Conservation (phyloP, 2,329 filamentous ascomycete genomes). For the Aspergillus sp. region DNA sequence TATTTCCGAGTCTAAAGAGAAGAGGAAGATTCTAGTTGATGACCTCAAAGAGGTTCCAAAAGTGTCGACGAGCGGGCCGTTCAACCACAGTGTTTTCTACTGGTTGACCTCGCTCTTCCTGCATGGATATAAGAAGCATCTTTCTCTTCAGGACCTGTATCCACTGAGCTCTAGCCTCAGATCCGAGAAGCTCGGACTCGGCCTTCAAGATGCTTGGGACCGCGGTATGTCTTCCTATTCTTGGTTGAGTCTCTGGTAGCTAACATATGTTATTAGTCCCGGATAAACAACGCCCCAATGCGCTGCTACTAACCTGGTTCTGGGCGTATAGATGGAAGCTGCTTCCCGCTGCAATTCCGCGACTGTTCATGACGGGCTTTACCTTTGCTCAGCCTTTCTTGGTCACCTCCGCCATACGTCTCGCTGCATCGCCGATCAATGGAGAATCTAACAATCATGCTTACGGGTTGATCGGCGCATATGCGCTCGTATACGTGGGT, state of each 20-base stretch:
- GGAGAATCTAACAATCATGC: not conserved
- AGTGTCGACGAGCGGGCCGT: not conserved
- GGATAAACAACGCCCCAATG: not conserved
- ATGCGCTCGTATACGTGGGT: not conserved
- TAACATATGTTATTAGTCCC: not conserved
- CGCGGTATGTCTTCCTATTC: not conserved
- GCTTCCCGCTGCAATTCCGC: not conserved
- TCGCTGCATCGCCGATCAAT: not conserved
- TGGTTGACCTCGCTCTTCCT: not conserved
- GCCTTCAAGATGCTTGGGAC: not conserved
- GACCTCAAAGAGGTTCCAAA: not conserved
- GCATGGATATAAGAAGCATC: not conserved
- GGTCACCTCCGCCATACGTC: not conserved
- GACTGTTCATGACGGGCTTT: not conserved
- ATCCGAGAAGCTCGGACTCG: not conserved
- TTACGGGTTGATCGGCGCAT: not conserved
- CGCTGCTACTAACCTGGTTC: not conserved
- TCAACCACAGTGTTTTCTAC: not conserved
- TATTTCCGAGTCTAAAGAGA: not conserved
- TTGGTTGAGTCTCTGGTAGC: not conserved
- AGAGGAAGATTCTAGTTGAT: not conserved
- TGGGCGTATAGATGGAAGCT: not conserved
- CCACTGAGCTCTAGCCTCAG: not conserved
- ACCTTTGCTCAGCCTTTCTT: slow-evolving; percentile 4
- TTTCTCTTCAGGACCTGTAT: not conserved